Evolutionary conservation across 352 stramenopile species (phyloP), one percentile per base, ranked within the genome.

Genomic region (Pythium diclinum): DNA sequence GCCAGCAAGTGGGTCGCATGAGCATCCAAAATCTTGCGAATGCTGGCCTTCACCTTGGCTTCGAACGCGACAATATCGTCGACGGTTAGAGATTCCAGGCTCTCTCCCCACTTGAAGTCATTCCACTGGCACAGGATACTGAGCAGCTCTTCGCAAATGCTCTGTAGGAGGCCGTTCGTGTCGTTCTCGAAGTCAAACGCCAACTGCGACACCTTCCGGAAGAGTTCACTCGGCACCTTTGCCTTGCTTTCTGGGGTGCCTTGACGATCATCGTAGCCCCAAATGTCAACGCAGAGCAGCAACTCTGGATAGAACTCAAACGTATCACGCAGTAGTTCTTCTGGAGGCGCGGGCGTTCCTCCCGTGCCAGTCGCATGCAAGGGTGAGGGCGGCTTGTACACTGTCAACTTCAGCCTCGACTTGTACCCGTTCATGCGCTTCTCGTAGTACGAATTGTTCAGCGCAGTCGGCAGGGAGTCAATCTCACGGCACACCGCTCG

Each of bases 361-460:
- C 21, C 21, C 3, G n/a, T 51, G n/a, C 33, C 40, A n/a, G 25
- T n/a, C 33, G 47, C 8, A 62, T 59, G 61, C 3, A 72, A 48
- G 19, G 74, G 68, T 23, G 76, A 69, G 16, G 70, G 77, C 28
- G 73, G 71, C 38, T 81, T 69, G 9, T 83, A 78, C 0, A 83
- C 68, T 16, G 83, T 79, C 4, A 92, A 77, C 46, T 89, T 88
- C 21, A 92, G 70, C 46, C 74, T 63, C 23, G 78, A 83, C 51
- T 90, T 90, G 65, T 92, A 92, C 8, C 81, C 76, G 47, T 79
- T 83, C 81, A 89, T 88, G 14, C 82, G 81, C n/a, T 80, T 79
- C 66, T 89, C 83, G 46, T 87, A 88, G 54, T 84, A 83, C 4
- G 81, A 89, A 42, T 83, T 87, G 48, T 88, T 89, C 30, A 92